A percentile compares a stretch with the other conserved stretches of the same genome.
phyloP scores from a whole-genome alignment of 2,329 filamentous ascomycete species.

The Mycocentrospora acerina region DNA sequence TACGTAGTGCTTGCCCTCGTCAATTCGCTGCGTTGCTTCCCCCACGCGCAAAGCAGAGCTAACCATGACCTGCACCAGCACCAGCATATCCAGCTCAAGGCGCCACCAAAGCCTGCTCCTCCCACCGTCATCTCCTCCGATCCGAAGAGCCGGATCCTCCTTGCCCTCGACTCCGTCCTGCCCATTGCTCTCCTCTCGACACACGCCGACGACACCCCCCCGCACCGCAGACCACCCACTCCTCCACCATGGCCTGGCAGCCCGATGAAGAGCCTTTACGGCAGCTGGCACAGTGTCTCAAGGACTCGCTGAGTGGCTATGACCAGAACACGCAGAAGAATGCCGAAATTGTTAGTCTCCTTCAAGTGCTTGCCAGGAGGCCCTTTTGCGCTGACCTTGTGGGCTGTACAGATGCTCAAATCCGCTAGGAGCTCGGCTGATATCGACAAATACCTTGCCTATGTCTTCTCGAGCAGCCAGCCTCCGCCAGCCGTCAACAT shows the following conservation, averaged over 20 bases:
- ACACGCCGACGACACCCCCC: slow-evolving; percentile 2
- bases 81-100: slow-evolving; percentile 33
- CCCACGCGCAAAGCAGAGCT: slow-evolving; percentile 26
- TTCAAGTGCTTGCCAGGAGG: slow-evolving; percentile 4
- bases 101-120: slow-evolving; percentile 21
- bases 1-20: slow-evolving; percentile 29
- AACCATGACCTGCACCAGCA: slow-evolving; percentile 31
- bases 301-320: slow-evolving; percentile 86
- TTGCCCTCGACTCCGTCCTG: slow-evolving; percentile 4
- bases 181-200: not conserved
- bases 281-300: slow-evolving; percentile 86
- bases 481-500: slow-evolving; percentile 62
- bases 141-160: slow-evolving; percentile 9
- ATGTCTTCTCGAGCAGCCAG: slow-evolving; percentile 75
- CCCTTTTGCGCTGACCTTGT: slow-evolving; percentile 27
- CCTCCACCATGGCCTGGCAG: slow-evolving; percentile 78
- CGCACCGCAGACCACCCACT: slow-evolving; percentile 16
- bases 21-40: slow-evolving; percentile 22
- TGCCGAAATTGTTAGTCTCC: slow-evolving; percentile 74
- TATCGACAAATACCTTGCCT: slow-evolving; percentile 96
- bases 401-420: slow-evolving; percentile 72
- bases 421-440: slow-evolving; percentile 88
- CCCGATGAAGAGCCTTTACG: slow-evolving; percentile 81
- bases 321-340: slow-evolving; percentile 81
- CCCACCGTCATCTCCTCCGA: slow-evolving; percentile 10